Evolutionary conservation across 2,329 filamentous ascomycete species (phyloP).

Genomic region (Ambrosiella beaveri): DNA sequence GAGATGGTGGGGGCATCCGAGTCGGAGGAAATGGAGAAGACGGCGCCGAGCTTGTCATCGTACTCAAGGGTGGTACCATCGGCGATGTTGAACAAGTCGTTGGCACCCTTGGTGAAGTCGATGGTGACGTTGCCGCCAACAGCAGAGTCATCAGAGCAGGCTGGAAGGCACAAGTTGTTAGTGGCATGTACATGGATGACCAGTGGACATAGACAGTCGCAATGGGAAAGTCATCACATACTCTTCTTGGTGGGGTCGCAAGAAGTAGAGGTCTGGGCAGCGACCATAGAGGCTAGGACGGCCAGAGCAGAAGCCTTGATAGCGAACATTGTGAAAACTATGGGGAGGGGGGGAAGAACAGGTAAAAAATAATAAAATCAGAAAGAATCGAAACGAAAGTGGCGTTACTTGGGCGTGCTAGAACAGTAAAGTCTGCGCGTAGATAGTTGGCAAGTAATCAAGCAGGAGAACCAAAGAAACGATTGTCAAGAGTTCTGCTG

Average conservation of each 20-base stretch:
- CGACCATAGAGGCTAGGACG: slow-evolving; percentile 32
- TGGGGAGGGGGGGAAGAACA: background rate
- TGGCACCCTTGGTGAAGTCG: slow-evolving; percentile 62
- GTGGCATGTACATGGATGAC: background rate
- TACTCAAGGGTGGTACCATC: slow-evolving; percentile 33
- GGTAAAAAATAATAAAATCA: background rate
- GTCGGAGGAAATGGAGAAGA: slow-evolving; percentile 50
- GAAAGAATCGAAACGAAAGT: background rate
- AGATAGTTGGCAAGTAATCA: background rate
- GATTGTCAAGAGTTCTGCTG: slow-evolving; percentile 8
- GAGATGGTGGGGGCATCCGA: slow-evolving; percentile 55
- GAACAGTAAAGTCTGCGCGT: background rate
- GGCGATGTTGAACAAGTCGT: slow-evolving; percentile 32
- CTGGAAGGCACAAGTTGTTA: slow-evolving; percentile 19
- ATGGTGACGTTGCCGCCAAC: slow-evolving; percentile 46
- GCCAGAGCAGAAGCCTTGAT: slow-evolving; percentile 29
- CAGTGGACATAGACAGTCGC: background rate
- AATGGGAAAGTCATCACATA: slow-evolving; percentile 18
- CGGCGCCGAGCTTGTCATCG: slow-evolving; percentile 29
- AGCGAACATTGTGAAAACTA: slow-evolving; percentile 14
- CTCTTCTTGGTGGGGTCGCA: slow-evolving; percentile 38
- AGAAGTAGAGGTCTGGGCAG: slow-evolving; percentile 38
- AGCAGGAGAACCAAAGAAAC: slow-evolving; percentile 2
- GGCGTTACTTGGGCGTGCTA: background rate
- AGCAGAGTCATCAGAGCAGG: slow-evolving; percentile 59